A percentile compares a stretch with the other conserved stretches of the same genome.
phyloP scores from a whole-genome alignment of 75 land plant species.

The Selaginella moellendorffii region DNA sequence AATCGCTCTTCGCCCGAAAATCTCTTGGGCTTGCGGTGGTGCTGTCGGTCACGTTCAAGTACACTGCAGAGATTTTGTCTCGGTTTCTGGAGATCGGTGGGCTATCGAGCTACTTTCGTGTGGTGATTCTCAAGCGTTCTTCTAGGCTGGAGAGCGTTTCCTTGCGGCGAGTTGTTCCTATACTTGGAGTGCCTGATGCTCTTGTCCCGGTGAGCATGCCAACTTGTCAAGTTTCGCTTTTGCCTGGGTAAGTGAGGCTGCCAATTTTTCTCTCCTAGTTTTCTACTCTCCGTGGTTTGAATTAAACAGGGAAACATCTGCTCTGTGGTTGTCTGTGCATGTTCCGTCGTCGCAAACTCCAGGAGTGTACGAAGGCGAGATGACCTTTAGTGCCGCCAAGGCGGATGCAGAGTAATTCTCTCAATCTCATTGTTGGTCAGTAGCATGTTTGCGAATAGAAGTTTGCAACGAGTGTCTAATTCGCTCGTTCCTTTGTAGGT shows the following conservation, averaged over 20 bases:
- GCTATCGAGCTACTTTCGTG: background rate
- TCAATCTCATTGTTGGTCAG: no score
- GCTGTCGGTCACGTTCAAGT: constrained; percentile 66
- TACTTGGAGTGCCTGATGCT: constrained; percentile 99
- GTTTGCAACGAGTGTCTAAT: no score
- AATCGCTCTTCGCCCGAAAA: constrained; percentile 86
- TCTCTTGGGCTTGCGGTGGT: constrained; percentile 67
- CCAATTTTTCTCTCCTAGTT: background rate
- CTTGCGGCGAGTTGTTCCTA: constrained; percentile 62
- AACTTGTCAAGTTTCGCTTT: constrained; percentile 40
- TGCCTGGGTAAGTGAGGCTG: constrained; percentile 62
- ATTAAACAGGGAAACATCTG: constrained; percentile 64
- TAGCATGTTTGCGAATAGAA: no score
- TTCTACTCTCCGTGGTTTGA: background rate
- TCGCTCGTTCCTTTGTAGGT: no score
- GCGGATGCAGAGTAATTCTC: constrained; percentile 53
- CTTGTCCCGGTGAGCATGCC: constrained; percentile 75
- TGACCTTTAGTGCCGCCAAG: constrained; percentile 51
- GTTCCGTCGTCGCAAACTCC: constrained; percentile 70
- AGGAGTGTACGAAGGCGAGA: constrained; percentile 80
- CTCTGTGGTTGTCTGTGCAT: constrained; percentile 83
- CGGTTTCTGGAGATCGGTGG: constrained; percentile 66
- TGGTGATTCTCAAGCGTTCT: constrained; percentile 4
- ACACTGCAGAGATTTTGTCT: constrained; percentile 61
- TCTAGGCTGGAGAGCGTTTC: constrained; percentile 58